Evolutionary conservation across 164 flowering plant species (phyloP).

Genomic region (Santalum album): DNA sequence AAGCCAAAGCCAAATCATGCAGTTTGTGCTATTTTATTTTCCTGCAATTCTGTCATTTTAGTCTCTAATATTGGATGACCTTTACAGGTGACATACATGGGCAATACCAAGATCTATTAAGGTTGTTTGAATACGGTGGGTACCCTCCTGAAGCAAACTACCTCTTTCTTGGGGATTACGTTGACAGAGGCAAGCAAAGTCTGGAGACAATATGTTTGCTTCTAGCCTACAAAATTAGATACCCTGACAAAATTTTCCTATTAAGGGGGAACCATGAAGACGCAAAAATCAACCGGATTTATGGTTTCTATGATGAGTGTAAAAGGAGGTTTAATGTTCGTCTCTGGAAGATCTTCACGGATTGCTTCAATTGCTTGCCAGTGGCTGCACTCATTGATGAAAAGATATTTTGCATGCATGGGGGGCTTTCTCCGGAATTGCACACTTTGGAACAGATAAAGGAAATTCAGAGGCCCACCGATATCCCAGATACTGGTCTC

Average conservation of each 20-base stretch:
- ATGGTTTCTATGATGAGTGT: slow-evolving; percentile 60
- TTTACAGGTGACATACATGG: slow-evolving; percentile 53
- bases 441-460: slow-evolving; percentile 26
- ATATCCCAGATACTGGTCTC: slow-evolving; percentile 41
- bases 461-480: slow-evolving; percentile 36
- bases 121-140: slow-evolving; percentile 45
- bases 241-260: slow-evolving; percentile 33
- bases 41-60: background rate
- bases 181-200: slow-evolving; percentile 49
- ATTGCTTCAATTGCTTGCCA: slow-evolving; percentile 51
- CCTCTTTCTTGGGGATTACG: slow-evolving; percentile 53
- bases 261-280: slow-evolving; percentile 46
- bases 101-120: slow-evolving; percentile 41
- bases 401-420: slow-evolving; percentile 49
- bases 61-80: background rate
- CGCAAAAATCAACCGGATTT: slow-evolving; percentile 44
- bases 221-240: slow-evolving; percentile 44
- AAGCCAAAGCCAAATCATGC: too few species aligned
- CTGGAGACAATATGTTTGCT: slow-evolving; percentile 47
- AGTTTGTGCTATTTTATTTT: background rate
- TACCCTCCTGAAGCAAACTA: slow-evolving; percentile 43
- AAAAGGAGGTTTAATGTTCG: slow-evolving; percentile 49
- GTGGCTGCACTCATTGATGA: slow-evolving; percentile 42
- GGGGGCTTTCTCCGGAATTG: slow-evolving; percentile 47
- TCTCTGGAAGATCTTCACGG: slow-evolving; percentile 52